Base-by-base conservation (phyloP, 257 asterid species). In the Fraxinus excelsior region DNA sequence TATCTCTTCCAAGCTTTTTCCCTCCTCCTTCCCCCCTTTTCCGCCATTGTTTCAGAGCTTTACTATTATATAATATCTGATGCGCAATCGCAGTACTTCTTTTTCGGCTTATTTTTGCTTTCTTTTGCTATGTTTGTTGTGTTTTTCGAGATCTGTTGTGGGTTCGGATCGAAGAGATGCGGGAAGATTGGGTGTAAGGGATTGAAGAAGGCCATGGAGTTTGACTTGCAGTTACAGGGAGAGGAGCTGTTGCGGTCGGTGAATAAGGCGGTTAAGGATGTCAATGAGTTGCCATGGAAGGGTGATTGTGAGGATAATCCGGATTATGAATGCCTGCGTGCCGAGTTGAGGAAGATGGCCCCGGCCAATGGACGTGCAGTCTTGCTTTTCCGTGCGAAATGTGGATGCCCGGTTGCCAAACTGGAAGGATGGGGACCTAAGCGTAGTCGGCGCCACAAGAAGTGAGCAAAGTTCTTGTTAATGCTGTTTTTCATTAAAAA, bases 331-430 rank as follows among this genome's bases (percentile, higher is more conserved):
- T 87, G 97, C 44, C 78, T 94, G 71, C 82, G 96, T 13, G 91
- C 93, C 0, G 98, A 94, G 87, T 77, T 94, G 86, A 87, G 97
- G 90, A 92, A 91, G 84, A 94, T 94, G 97, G 98, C 98, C 13
- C 98, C 98, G 3, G 88, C 90, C 1, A 92, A 86, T 38, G 98
- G 98, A 34, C 83, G 97, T 13, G 98, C 97, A 0, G 98, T 93
- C 62, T 75, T 93, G 79, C 86, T 93, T 19, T 93, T 93, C 78
- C 83, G 96, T 71, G 80, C 88, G 4, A 89, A 84, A 71, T 93
- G 98, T 53, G 98, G 98, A 4, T 93, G 98, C 82, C 95, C 97
- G 0, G 79, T 85, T 18, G 89, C 98, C 10, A 94, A 94, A 74
- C 90, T 94, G 51, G 97, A 94, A 81, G 96, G 97, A 0, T 94